These are phyloP conservation scores for Starmerella vaccinii DNA, from an alignment of 805 yeast species.

Conservation along the genomic window DNA sequence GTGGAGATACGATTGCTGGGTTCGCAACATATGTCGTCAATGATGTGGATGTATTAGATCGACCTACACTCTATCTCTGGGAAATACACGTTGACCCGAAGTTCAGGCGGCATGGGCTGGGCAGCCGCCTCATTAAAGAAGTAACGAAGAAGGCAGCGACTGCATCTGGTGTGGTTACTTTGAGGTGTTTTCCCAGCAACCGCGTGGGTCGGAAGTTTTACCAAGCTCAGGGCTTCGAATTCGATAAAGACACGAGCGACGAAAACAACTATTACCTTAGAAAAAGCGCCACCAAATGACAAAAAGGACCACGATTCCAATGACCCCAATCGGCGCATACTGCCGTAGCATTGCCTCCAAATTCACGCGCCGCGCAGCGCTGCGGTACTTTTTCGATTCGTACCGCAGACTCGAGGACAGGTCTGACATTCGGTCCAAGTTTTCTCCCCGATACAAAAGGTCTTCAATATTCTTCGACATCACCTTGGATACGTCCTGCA, in stretches of 20 bases:
- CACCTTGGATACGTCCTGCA: slow-evolving; percentile 87
- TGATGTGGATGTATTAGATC: slow-evolving; percentile 7
- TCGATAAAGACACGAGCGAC: neutral
- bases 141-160: slow-evolving; percentile 1
- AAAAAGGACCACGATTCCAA: slow-evolving; percentile 58
- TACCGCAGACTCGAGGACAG: slow-evolving; percentile 67
- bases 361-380: slow-evolving; percentile 83
- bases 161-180: slow-evolving; percentile 2
- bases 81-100: slow-evolving; percentile 19
- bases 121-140: slow-evolving; percentile 5
- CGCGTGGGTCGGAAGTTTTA: slow-evolving; percentile 15
- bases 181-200: slow-evolving; percentile 17
- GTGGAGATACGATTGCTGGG: slow-evolving; percentile 9
- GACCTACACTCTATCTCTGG: slow-evolving; percentile 13
- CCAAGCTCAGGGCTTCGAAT: slow-evolving; percentile 10
- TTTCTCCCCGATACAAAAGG: slow-evolving; percentile 86
- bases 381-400: slow-evolving; percentile 78
- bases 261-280: slow-evolving; percentile 10
- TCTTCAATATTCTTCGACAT: slow-evolving; percentile 97
- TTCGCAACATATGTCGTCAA: slow-evolving; percentile 13
- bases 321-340: slow-evolving; percentile 75
- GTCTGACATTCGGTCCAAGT: slow-evolving; percentile 79
- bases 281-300: slow-evolving; percentile 74
- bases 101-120: slow-evolving; percentile 15
- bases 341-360: slow-evolving; percentile 79